Evolutionary conservation across 768 basidiomycete genomes (phyloP).

Genomic region (Hebeloma cylindrosporum): DNA sequence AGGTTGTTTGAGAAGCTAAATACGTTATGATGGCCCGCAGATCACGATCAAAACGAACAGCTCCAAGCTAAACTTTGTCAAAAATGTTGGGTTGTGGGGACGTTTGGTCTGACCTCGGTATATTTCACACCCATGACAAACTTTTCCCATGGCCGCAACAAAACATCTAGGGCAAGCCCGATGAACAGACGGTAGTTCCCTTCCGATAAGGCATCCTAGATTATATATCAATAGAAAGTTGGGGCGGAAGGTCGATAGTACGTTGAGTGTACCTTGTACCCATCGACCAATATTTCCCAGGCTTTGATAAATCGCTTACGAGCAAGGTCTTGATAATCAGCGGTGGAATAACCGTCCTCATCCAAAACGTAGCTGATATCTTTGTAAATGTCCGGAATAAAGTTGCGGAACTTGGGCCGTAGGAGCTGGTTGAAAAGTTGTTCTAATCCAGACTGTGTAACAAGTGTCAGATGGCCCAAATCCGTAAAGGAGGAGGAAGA

Average conservation of each 20-base stretch:
- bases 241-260: slow-evolving; percentile 27
- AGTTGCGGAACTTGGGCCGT: slow-evolving; percentile 79
- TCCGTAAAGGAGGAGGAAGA: not conserved
- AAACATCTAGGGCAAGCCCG: slow-evolving; percentile 77
- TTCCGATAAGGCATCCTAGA: slow-evolving; percentile 84
- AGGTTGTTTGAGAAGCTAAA: slow-evolving; percentile 84
- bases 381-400: slow-evolving; percentile 87
- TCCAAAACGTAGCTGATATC: slow-evolving; percentile 88
- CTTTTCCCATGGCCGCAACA: slow-evolving; percentile 97
- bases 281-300: slow-evolving; percentile 86
- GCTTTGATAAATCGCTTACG: slow-evolving; percentile 86
- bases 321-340: slow-evolving; percentile 84
- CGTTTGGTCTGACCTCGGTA: slow-evolving; percentile 66
- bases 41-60: slow-evolving; percentile 93
- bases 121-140: slow-evolving; percentile 76
- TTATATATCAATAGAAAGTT: slow-evolving; percentile 6
- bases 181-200: slow-evolving; percentile 87
- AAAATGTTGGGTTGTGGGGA: not conserved
- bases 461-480: slow-evolving; percentile 3
- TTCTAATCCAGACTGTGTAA: slow-evolving; percentile 73
- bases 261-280: slow-evolving; percentile 85
- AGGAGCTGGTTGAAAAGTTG: slow-evolving; percentile 95
- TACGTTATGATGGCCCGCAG: slow-evolving; percentile 80
- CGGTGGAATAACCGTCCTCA: slow-evolving; percentile 79
- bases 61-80: slow-evolving; percentile 68